Conservation (phyloP, 345 rosid genomes). For the Ricinus communis region DNA sequence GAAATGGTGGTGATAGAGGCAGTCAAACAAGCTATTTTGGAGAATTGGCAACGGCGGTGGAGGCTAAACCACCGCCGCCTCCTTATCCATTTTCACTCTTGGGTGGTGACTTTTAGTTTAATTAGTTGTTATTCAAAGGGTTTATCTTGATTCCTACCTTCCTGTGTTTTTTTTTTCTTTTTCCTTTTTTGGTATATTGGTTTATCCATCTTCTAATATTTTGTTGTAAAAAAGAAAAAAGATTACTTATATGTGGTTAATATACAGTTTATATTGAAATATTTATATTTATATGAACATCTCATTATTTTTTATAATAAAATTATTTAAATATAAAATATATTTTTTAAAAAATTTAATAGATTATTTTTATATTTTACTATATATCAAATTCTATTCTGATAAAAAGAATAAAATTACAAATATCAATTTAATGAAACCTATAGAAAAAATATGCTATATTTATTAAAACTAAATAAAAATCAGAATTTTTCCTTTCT, state of each 20-base stretch:
- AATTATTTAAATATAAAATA: too few relatives aligned
- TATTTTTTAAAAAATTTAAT: too few relatives aligned
- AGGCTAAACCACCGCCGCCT: constrained; percentile 48
- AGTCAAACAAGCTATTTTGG: constrained; percentile 39
- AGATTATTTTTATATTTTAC: too few relatives aligned
- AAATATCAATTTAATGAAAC: too few relatives aligned
- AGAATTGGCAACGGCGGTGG: constrained; percentile 44
- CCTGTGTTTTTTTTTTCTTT: constrained; percentile 15
- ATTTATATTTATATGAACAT: too few relatives aligned
- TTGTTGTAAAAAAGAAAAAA: background rate
- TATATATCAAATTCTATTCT: too few relatives aligned
- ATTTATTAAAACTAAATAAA: too few relatives aligned
- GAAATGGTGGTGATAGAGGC: too few relatives aligned
- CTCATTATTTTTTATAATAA: too few relatives aligned
- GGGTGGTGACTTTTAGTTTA: constrained; percentile 59
- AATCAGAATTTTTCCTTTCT: too few relatives aligned
- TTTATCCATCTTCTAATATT: background rate
- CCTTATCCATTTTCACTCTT: constrained; percentile 84
- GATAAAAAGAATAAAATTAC: too few relatives aligned
- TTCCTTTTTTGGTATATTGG: constrained; percentile 3
- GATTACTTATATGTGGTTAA: background rate
- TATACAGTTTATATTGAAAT: background rate
- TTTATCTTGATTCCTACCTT: constrained; percentile 29
- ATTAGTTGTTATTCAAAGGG: constrained; percentile 25
- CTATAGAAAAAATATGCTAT: too few relatives aligned